Conservation (phyloP, 2,329 filamentous ascomycete species). For the Colletotrichum euphorbiae region DNA sequence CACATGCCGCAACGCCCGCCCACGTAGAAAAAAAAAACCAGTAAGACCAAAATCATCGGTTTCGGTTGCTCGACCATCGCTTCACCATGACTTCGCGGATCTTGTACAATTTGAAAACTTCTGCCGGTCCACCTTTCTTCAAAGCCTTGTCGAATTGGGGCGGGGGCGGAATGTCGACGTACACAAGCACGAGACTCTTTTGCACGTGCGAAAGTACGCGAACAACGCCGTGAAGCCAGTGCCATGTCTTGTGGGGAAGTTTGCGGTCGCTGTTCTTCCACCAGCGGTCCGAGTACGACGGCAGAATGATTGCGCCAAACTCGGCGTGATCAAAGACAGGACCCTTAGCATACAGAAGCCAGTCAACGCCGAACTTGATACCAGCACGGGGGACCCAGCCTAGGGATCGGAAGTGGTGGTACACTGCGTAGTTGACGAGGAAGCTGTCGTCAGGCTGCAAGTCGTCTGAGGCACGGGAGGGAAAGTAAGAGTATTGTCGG, state of each 20-base stretch:
- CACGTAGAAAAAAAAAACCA: neutral
- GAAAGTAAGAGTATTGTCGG: constrained; percentile 77
- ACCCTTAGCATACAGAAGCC: constrained; percentile 91
- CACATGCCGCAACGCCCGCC: constrained; percentile 7
- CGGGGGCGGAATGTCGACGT: constrained; percentile 89
- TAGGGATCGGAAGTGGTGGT: constrained; percentile 94
- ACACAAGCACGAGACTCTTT: constrained; percentile 90
- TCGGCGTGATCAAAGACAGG: constrained; percentile 96
- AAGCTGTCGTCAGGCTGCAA: constrained; percentile 85
- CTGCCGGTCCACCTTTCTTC: constrained; percentile 66
- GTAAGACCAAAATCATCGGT: constrained; percentile 50
- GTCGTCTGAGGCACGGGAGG: constrained; percentile 59
- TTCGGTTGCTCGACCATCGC: constrained; percentile 88
- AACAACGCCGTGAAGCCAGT: constrained; percentile 89
- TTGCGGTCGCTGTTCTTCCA: constrained; percentile 73
- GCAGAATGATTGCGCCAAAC: constrained; percentile 87
- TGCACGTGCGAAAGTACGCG: constrained; percentile 89
- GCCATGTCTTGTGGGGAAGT: constrained; percentile 70
- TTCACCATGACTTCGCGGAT: constrained; percentile 84
- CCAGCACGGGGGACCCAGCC: constrained; percentile 95
- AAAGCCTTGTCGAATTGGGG: constrained; percentile 57
- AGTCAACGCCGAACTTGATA: constrained; percentile 95
- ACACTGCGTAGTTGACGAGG: constrained; percentile 86
- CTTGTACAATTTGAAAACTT: constrained; percentile 75
- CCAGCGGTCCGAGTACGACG: constrained; percentile 80